These are phyloP conservation scores for Allium cepa DNA, from an alignment of 106 monocot genomes.

Conservation along the genomic window DNA sequence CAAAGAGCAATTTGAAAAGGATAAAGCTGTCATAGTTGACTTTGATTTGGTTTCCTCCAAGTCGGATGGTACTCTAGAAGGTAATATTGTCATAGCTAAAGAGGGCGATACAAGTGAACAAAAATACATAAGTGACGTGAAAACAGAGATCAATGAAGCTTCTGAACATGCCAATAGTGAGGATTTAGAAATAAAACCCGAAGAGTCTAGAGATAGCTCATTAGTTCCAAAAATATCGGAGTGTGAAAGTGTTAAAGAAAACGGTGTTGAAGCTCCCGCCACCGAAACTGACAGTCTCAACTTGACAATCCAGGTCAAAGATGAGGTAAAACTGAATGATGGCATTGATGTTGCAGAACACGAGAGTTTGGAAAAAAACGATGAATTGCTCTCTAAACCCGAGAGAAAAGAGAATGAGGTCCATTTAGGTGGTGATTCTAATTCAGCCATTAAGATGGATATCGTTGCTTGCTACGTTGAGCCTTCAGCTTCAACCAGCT, in stretches of 20 bases:
- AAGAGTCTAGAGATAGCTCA: conserved; percentile 13
- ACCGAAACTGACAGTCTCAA: conserved; percentile 16
- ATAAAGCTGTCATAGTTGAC: conserved; percentile 21
- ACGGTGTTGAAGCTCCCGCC: conserved; percentile 13
- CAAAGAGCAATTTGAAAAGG: conserved; percentile 20
- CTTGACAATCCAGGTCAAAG: conserved; percentile 30
- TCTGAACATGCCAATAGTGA: not conserved
- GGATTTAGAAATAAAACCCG: conserved; percentile 5
- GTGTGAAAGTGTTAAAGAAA: conserved; percentile 7
- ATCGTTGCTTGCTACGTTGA: conserved; percentile 5
- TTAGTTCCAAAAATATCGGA: conserved; percentile 5
- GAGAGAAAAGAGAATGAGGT: conserved; percentile 14
- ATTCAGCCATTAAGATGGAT: conserved; percentile 13
- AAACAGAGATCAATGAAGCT: conserved; percentile 18
- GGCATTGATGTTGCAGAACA: not conserved
- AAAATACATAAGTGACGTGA: conserved; percentile 9
- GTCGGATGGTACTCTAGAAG: conserved; percentile 12
- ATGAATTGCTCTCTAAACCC: conserved; percentile 9
- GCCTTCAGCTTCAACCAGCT: conserved; percentile 11
- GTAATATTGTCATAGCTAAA: conserved; percentile 6
- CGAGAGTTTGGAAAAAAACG: conserved; percentile 12
- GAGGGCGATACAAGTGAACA: conserved; percentile 7
- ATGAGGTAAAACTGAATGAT: conserved; percentile 23
- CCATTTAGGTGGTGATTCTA: conserved; percentile 16
- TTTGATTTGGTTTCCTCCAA: conserved; percentile 7